phyloP scores from a whole-genome alignment of 2,329 filamentous ascomycete species.

The Paecilomyces sp. region DNA sequence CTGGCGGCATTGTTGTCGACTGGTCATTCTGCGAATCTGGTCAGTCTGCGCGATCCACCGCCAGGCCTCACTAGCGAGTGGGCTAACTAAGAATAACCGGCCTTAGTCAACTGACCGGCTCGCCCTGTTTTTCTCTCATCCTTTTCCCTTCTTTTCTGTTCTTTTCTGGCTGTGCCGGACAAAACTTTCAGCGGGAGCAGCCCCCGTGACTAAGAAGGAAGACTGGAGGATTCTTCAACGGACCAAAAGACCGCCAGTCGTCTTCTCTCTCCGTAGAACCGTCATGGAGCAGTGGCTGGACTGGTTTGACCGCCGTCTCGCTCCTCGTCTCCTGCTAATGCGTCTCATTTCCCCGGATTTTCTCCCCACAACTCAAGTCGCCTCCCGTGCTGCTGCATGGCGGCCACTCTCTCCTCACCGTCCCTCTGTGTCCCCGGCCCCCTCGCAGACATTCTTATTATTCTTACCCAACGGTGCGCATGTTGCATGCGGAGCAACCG shows the following conservation, averaged over 20 bases:
- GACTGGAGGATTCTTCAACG: too few species aligned
- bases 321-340: not conserved
- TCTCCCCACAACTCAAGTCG: not conserved
- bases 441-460: not conserved
- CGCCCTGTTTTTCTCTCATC: not conserved
- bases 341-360: not conserved
- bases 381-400: not conserved
- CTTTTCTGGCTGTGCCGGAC: not conserved
- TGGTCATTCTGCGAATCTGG: not conserved
- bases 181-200: not conserved
- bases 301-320: too few species aligned
- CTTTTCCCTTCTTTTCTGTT: too few species aligned
- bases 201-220: not conserved
- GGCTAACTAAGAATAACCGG: not conserved
- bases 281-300: too few species aligned
- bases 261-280: too few species aligned
- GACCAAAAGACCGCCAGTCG: too few species aligned
- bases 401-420: not conserved
- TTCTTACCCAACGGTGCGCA: not conserved
- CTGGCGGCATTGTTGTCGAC: not conserved
- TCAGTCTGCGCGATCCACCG: not conserved
- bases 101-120: not conserved
- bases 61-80: not conserved
- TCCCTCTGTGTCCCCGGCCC: not conserved
- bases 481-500: not conserved